Conservation (phyloP, 2,329 filamentous ascomycete genomes). For the Alternaria atra region DNA sequence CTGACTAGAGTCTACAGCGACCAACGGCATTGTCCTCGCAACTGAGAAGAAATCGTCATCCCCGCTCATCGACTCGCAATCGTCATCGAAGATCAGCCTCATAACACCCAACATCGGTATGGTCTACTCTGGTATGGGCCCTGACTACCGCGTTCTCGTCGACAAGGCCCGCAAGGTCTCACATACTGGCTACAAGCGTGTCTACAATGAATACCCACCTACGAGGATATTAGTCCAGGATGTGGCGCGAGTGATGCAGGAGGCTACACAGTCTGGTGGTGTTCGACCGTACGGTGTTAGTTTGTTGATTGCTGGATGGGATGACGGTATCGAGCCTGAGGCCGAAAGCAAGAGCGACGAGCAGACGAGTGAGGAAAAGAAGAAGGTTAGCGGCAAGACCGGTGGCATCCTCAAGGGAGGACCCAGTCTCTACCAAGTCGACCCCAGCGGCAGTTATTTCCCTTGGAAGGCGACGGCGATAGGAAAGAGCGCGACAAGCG, state of each 20-base stretch:
- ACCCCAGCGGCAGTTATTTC: conserved; percentile 98
- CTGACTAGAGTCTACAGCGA: conserved; percentile 67
- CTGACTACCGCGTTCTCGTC: conserved; percentile 96
- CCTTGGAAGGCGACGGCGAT: conserved; percentile 99
- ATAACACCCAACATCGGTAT: conserved; percentile 99
- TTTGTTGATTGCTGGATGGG: conserved; percentile 95
- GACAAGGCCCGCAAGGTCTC: conserved; percentile 98
- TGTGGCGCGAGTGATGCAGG: conserved; percentile 96
- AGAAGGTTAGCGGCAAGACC: conserved; percentile 85
- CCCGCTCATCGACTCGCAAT: conserved; percentile 92
- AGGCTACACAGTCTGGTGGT: conserved; percentile 97
- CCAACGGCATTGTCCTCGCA: conserved; percentile 97
- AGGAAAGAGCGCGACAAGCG: conserved; percentile 96
- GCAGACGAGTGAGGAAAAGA: conserved; percentile 66
- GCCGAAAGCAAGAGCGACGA: conserved; percentile 67
- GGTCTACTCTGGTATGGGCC: conserved; percentile 99
- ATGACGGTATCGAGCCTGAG: conserved; percentile 93
- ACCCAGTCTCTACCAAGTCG: conserved; percentile 97
- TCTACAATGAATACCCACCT: conserved; percentile 99
- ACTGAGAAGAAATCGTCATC: conserved; percentile 99
- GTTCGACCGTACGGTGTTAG: conserved; percentile 97
- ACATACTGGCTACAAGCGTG: conserved; percentile 98
- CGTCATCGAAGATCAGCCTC: conserved; percentile 95
- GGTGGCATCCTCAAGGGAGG: conserved; percentile 95
- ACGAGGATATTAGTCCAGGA: conserved; percentile 99